phyloP scores from a whole-genome alignment of 768 basidiomycete genomes.

The Leccinum rimulosum region DNA sequence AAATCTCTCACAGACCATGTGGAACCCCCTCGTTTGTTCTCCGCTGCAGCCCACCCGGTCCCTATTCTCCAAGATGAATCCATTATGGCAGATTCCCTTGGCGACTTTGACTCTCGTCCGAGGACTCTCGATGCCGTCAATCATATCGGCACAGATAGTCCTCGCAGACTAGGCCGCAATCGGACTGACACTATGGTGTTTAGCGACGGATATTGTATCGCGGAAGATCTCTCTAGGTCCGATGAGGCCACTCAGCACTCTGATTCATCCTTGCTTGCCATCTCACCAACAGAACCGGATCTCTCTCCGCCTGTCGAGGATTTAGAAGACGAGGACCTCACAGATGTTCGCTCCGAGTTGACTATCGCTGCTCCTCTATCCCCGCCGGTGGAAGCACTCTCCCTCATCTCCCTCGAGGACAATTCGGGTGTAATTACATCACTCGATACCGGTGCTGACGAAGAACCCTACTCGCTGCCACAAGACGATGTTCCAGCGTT shows the following conservation, averaged over 20 bases:
- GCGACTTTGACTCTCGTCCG: slow-evolving; percentile 16
- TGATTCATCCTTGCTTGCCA: slow-evolving; percentile 8
- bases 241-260: slow-evolving; percentile 6
- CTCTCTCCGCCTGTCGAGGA: slow-evolving; percentile 20
- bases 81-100: slow-evolving; percentile 3
- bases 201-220: slow-evolving; percentile 41
- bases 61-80: slow-evolving; percentile 12
- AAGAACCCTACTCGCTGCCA: neutral
- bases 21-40: slow-evolving; percentile 40
- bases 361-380: slow-evolving; percentile 19
- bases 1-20: slow-evolving; percentile 30
- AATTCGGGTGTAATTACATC: neutral
- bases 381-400: slow-evolving; percentile 28
- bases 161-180: slow-evolving; percentile 48
- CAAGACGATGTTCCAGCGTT: slow-evolving; percentile 4
- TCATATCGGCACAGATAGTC: slow-evolving; percentile 34
- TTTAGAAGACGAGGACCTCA: slow-evolving; percentile 23
- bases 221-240: slow-evolving; percentile 37
- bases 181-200: slow-evolving; percentile 78
- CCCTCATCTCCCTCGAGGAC: slow-evolving; percentile 27
- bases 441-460: neutral
- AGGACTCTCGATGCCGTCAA: slow-evolving; percentile 17
- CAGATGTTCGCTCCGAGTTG: slow-evolving; percentile 22
- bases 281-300: slow-evolving; percentile 6
- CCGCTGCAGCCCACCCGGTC: slow-evolving; percentile 38